Conservation (phyloP, 352 stramenopile genomes). For the Globisporangium uncinulatum region DNA sequence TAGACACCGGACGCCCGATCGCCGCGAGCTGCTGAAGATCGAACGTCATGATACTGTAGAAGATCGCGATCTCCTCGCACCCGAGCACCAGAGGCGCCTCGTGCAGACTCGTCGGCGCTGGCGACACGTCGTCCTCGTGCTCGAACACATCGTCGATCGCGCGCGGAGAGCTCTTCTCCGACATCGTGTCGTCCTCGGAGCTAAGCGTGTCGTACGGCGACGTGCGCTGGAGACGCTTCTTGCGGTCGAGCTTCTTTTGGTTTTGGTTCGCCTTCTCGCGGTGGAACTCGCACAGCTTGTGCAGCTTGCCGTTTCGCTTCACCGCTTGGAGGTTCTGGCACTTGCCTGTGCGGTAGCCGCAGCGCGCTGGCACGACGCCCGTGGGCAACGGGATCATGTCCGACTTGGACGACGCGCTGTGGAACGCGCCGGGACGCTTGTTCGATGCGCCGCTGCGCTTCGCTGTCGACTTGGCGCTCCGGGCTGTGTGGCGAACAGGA, state of each 20-base stretch:
- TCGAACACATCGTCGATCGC: slow-evolving; percentile 38
- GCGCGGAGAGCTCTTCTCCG: slow-evolving; percentile 36
- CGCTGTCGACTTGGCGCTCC: neutral
- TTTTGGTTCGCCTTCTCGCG: slow-evolving; percentile 80
- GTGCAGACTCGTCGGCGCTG: slow-evolving; percentile 51
- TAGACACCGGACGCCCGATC: slow-evolving; percentile 7
- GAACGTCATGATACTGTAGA: slow-evolving; percentile 76
- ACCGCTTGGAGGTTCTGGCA: slow-evolving; percentile 73
- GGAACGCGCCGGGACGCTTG: slow-evolving; percentile 9
- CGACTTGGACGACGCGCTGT: slow-evolving; percentile 8
- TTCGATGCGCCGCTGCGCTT: slow-evolving; percentile 9
- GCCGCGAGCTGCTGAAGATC: slow-evolving; percentile 29
- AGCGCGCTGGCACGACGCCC: slow-evolving; percentile 36
- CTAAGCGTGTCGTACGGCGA: slow-evolving; percentile 35
- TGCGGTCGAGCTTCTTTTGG: slow-evolving; percentile 83
- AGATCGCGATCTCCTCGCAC: slow-evolving; percentile 69
- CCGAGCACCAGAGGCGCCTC: slow-evolving; percentile 53
- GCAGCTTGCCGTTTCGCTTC: slow-evolving; percentile 79
- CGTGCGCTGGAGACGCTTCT: slow-evolving; percentile 65
- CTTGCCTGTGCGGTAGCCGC: slow-evolving; percentile 78
- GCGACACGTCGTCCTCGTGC: slow-evolving; percentile 5
- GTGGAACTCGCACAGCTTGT: slow-evolving; percentile 85
- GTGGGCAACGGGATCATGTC: slow-evolving; percentile 17
- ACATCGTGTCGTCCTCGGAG: slow-evolving; percentile 32
- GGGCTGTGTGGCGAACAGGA: neutral